These are phyloP conservation scores for Pseudocohnilembus persalinus DNA, from an alignment of 169 alveolate genomes.

Conservation along the genomic window DNA sequence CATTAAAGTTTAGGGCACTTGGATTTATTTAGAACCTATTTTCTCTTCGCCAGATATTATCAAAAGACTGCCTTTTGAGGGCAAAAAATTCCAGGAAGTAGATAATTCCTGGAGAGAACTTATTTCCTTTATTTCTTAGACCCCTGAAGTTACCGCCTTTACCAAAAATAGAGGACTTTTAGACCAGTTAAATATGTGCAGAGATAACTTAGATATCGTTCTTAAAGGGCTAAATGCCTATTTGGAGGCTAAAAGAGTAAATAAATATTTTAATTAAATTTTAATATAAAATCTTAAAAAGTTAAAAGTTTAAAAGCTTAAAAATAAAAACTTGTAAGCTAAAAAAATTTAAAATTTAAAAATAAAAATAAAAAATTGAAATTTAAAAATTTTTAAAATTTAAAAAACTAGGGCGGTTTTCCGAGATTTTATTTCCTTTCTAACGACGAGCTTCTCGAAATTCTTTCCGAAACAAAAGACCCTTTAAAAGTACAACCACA, in stretches of 20 bases:
- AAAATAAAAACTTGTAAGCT: not conserved
- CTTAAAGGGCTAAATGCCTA: constrained; percentile 91
- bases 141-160: constrained; percentile 47
- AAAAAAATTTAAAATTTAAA: too few species aligned
- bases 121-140: constrained; percentile 41
- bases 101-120: constrained; percentile 58
- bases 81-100: constrained; percentile 74
- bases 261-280: too few species aligned
- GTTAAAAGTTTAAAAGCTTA: not conserved
- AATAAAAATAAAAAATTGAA: too few species aligned
- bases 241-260: constrained; percentile 88
- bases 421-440: constrained; percentile 92
- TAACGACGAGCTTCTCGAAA: constrained; percentile 93
- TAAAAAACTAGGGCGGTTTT: constrained; percentile 45
- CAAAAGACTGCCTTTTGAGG: constrained; percentile 78
- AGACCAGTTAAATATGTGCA: constrained; percentile 40
- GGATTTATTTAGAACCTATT: constrained; percentile 84
- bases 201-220: constrained; percentile 84
- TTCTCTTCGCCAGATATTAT: constrained; percentile 82
- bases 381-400: too few species aligned
- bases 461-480: constrained; percentile 93
- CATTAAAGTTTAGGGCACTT: constrained; percentile 69
- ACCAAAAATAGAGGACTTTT: constrained; percentile 37
- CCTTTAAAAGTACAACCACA: constrained; percentile 92
- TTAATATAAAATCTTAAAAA: too few species aligned